Evolutionary conservation across 2,329 filamentous ascomycete genomes (phyloP).

Genomic region (Cladosporium sp.): DNA sequence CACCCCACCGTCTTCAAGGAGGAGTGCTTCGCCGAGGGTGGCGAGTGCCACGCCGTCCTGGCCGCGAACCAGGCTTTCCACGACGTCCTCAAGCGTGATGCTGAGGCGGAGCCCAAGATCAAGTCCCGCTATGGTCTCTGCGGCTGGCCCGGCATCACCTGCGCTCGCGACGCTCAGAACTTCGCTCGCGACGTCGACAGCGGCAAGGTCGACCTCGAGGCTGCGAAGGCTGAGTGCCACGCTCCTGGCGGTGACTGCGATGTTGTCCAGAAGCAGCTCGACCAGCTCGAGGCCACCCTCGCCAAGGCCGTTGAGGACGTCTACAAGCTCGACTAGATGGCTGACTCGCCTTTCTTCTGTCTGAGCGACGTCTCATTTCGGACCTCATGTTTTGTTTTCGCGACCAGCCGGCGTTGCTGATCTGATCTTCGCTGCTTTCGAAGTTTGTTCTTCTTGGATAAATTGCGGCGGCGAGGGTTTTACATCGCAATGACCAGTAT

Average conservation of each 20-base stretch:
- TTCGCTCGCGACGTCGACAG: not conserved
- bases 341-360: not conserved
- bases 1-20: conserved; percentile 26
- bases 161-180: conserved; percentile 16
- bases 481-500: not conserved
- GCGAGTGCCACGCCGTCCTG: conserved; percentile 33
- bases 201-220: conserved; percentile 9
- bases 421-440: not conserved
- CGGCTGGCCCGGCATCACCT: conserved; percentile 15
- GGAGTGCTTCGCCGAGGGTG: conserved; percentile 28
- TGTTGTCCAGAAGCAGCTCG: conserved; percentile 24
- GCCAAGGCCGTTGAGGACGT: conserved; percentile 17
- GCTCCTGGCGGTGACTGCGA: conserved; percentile 26
- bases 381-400: not conserved
- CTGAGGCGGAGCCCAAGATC: conserved; percentile 24
- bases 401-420: conserved; percentile 6
- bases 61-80: conserved; percentile 32
- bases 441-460: not conserved
- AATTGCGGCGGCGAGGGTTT: not conserved
- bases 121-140: conserved; percentile 7
- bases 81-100: conserved; percentile 29
- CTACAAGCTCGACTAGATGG: conserved; percentile 10
- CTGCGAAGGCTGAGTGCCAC: conserved; percentile 25
- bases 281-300: conserved; percentile 26
- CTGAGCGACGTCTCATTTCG: not conserved